Evolutionary conservation across 257 asterid species (phyloP), one percentile per base, ranked within the genome.

Genomic region (Thymus quinquecostatus): DNA sequence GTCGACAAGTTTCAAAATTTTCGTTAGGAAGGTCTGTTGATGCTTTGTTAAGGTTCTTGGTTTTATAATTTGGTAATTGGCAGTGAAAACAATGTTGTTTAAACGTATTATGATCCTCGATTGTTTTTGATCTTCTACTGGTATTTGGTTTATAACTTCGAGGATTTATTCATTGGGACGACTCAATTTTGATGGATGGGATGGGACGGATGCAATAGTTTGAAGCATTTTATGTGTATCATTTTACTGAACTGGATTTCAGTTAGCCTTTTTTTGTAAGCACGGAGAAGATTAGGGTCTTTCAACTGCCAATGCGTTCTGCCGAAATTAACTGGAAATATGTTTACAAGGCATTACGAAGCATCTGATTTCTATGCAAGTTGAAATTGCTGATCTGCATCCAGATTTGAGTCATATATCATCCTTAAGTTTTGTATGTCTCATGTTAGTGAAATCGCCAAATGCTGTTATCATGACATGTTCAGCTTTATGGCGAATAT

Each of bases 1-100:
- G 28, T 59, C 44, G 40, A 34, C 66, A 41, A 75, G 72, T 75
- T 75, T 7, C 8, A 5, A 38, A 38, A 7, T 4, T 71, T 79
- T 21, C 21, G 80, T 29, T 71, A 79, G 80, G 28, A 68, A 34
- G 62, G 61, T 68, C 62, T 74, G 44, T 38, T 7, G 4, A 71
- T 72, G 48, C 36, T 54, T 70, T 40, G 14, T 58, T 44, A n/a
- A 21, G 73, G 64, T 29, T 40, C 48, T 60, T 10, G 47, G 34
- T 49, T 50, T 71, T 60, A 71, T 79, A 60, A 33, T 44, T 38
- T 44, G 5, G 44, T 36, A 36, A 21, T 62, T 68, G 70, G 45
- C 45, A 43, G 76, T 58, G 57, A 59, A 53, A 12, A 67, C 64
- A 43, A 44, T 56, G 32, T 29, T 50, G 47, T 43, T n/a, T 3